These are phyloP conservation scores for Keqinozyma sinolaborantium DNA, from an alignment of 1,139 yeast species.

Conservation along the genomic window DNA sequence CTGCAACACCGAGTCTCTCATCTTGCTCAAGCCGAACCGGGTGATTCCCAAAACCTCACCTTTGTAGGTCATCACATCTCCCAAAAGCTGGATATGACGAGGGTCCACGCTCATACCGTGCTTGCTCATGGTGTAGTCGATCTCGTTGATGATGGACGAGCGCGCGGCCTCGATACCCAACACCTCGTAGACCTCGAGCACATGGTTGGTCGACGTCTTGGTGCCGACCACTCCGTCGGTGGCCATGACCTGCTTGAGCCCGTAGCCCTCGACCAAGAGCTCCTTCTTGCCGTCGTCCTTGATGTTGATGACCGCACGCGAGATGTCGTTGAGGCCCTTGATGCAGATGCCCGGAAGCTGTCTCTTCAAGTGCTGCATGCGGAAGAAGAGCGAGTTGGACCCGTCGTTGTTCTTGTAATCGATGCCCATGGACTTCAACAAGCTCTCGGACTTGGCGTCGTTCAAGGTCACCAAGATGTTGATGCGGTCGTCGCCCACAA, in stretches of 20 bases:
- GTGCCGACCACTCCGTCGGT: constrained; percentile 95
- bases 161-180: constrained; percentile 98
- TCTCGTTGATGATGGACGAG: constrained; percentile 86
- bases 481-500: constrained; percentile 64
- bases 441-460: constrained; percentile 45
- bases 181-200: constrained; percentile 83
- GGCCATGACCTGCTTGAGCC: constrained; percentile 92
- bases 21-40: constrained; percentile 94
- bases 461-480: constrained; percentile 66
- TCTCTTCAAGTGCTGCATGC: constrained; percentile 87
- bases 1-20: constrained; percentile 97
- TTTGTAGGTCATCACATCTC: constrained; percentile 98
- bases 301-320: constrained; percentile 95
- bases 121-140: constrained; percentile 96
- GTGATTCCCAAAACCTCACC: constrained; percentile 98
- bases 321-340: constrained; percentile 85
- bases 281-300: constrained; percentile 84
- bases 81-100: constrained; percentile 94
- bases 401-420: constrained; percentile 28
- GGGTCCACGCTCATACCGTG: constrained; percentile 99
- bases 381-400: constrained; percentile 69
- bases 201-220: constrained; percentile 86
- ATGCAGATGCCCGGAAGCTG: constrained; percentile 84
- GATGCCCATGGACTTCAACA: constrained; percentile 18
- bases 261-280: constrained; percentile 95